Evolutionary conservation across 1,139 yeast species (phyloP), one percentile per base, ranked within the genome.

Genomic region (Debaryomyces udenii): DNA sequence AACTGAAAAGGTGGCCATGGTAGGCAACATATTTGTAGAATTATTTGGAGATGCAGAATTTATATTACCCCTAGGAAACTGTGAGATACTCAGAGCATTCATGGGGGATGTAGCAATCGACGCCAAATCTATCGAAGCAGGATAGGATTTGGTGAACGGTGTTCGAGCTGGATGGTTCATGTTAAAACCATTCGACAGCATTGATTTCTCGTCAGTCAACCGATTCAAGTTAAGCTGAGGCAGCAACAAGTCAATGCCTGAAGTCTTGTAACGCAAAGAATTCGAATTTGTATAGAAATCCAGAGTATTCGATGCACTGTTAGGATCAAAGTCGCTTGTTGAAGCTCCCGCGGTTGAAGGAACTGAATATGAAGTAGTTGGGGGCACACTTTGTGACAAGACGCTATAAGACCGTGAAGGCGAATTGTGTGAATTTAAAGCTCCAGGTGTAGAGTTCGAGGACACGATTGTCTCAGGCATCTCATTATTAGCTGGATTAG

Each of bases 81-180:
- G 23, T 15, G 26, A 13, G 6, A 26, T 9, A 31, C 27, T 33
- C 17, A 14, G 26, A n/a, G 44, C 28, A 22, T 44, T 46, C 35
- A 44, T 45, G 27, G 50, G 45, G 10, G 47, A 35, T 11, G 53
- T 43, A 13, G 65, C 56, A 31, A 59, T 58, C 3, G 66, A 54
- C 9, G 74, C 70, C 41, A 70, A 57, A 47, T 68, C 71, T 35
- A 63, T 59, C 4, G 68, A 61, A 14, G 74, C 73, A 18, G 74
- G 73, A 43, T 62, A 66, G 13, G 71, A 65, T 46, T 63, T 64
- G 9, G 61, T 63, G 46, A 66, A 65, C 20, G 59, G 42, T 6
- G 57, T 34, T 39, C 56, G 32, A 46, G 43, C 40, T 41, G 55
- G 16, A 14, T 27, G 31, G 36, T 43, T 40, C 17, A 38, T 6